Conservation (phyloP, 208 protist species). For the Leptomonas pyrrhocoris region DNA sequence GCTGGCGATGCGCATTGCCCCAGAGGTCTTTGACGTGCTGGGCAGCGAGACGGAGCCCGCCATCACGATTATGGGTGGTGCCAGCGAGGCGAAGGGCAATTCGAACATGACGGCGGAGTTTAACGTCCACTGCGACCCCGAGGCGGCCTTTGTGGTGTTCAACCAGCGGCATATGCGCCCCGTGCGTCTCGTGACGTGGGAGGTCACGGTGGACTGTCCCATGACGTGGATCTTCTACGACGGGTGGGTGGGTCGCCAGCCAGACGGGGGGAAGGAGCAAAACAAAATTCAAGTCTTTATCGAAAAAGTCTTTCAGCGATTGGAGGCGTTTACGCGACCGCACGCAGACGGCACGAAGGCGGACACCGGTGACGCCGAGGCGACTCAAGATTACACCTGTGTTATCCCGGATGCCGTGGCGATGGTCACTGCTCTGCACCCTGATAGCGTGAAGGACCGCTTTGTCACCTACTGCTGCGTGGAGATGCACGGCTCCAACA, state of each 20-base stretch:
- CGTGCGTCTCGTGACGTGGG: conserved; percentile 72
- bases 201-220: conserved; percentile 78
- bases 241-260: conserved; percentile 51
- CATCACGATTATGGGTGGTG: conserved; percentile 79
- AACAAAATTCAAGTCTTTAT: conserved; percentile 73
- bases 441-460: conserved; percentile 56
- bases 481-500: conserved; percentile 72
- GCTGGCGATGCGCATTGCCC: conserved; percentile 68
- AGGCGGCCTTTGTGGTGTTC: conserved; percentile 83
- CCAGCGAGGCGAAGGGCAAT: conserved; percentile 80
- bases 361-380: conserved; percentile 74
- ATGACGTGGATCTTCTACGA: conserved; percentile 83
- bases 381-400: conserved; percentile 79
- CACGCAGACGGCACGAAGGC: conserved; percentile 62
- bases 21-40: conserved; percentile 57
- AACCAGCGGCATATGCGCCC: conserved; percentile 58
- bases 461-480: conserved; percentile 77
- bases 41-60: conserved; percentile 69
- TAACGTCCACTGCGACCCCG: conserved; percentile 87
- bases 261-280: conserved; percentile 18
- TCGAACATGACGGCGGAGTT: conserved; percentile 83
- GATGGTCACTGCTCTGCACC: conserved; percentile 61
- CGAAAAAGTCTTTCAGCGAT: conserved; percentile 69
- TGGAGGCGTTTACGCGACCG: conserved; percentile 78
- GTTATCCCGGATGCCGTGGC: conserved; percentile 85